Conservation (phyloP, 2,329 filamentous ascomycete species). For the Aspergillus clavatus region DNA sequence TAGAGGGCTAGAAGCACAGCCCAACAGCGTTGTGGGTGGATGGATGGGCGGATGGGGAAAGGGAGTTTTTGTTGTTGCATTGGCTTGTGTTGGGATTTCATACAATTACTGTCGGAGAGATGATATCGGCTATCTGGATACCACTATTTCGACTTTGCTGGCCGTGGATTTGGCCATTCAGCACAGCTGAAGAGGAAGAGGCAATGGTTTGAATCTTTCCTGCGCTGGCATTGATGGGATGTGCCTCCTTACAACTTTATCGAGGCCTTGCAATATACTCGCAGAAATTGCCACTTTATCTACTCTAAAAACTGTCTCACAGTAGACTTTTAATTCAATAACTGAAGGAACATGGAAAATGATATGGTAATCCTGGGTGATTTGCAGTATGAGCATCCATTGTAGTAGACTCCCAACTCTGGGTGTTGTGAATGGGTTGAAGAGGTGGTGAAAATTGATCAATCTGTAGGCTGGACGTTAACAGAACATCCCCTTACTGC, state of each 20-base stretch:
- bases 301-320: neutral
- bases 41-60: constrained; percentile 14
- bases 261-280: neutral
- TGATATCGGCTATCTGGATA: constrained; percentile 5
- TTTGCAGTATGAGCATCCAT: no score
- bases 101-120: constrained; percentile 1
- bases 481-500: no score
- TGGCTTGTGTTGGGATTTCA: constrained; percentile 2
- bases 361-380: no score
- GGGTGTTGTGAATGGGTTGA: no score
- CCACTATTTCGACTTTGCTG: constrained; percentile 2
- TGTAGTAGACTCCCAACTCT: no score
- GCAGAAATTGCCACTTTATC: neutral
- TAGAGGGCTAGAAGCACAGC: constrained; percentile 20
- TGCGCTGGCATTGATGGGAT: neutral
- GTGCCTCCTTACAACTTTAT: neutral
- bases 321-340: no score
- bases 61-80: constrained; percentile 13
- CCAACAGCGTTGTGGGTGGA: constrained; percentile 12
- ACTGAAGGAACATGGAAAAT: no score
- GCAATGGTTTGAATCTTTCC: neutral
- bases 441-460: no score
- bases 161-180: constrained; percentile 7
- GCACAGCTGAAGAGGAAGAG: neutral
- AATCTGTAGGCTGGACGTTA: no score